A percentile compares a stretch with the other conserved stretches of the same genome.
Evolutionary conservation across 2,329 filamentous ascomycete species (phyloP).

Genomic region (Myriangium duriaei): DNA sequence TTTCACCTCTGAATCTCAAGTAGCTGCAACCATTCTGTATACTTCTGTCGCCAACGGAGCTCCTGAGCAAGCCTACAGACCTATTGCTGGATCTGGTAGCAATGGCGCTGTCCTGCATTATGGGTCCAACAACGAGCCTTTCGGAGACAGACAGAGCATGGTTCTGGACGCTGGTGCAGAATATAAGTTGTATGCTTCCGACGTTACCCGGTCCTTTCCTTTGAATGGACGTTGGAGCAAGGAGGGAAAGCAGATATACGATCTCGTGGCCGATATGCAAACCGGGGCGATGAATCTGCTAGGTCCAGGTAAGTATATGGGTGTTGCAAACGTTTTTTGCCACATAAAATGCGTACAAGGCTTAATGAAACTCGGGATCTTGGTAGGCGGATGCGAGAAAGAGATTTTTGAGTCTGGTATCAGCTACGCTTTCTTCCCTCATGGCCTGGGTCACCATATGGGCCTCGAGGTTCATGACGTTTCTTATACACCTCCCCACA

Average conservation of each 20-base stretch:
- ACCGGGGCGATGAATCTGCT: conserved; percentile 56
- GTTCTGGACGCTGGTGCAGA: conserved; percentile 83
- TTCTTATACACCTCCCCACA: conserved; percentile 7
- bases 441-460: conserved; percentile 81
- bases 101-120: conserved; percentile 86
- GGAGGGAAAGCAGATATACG: conserved; percentile 62
- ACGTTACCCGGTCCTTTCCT: conserved; percentile 82
- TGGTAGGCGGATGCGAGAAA: conserved; percentile 44
- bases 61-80: conserved; percentile 68
- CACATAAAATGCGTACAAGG: conserved; percentile 60
- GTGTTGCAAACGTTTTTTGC: conserved; percentile 60
- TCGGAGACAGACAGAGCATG: conserved; percentile 58
- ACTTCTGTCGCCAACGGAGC: conserved; percentile 62
- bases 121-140: conserved; percentile 59
- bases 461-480: conserved; percentile 84
- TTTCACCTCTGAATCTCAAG: conserved; percentile 66
- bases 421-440: conserved; percentile 84
- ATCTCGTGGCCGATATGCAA: conserved; percentile 73
- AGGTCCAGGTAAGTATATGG: conserved; percentile 56
- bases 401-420: conserved; percentile 68
- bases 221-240: conserved; percentile 56
- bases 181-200: conserved; percentile 73
- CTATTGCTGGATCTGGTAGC: conserved; percentile 76
- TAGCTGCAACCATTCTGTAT: conserved; percentile 65
- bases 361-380: conserved; percentile 57